phyloP scores from a whole-genome alignment of 2,329 filamentous ascomycete species.

The Ilyonectria mors-panacis region DNA sequence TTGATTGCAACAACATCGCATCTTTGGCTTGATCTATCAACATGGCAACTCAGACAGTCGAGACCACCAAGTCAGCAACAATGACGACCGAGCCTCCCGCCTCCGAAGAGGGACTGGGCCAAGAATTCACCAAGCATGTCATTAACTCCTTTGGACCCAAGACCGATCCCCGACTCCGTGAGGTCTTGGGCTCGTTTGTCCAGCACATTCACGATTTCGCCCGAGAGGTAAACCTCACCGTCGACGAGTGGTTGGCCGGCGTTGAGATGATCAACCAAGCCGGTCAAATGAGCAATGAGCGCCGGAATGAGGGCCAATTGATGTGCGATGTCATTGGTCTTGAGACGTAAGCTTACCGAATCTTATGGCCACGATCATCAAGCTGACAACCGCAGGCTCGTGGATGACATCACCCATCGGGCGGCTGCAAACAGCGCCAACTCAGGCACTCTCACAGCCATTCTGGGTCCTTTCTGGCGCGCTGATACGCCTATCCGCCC shows the following conservation, averaged over 20 bases:
- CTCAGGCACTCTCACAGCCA: slow-evolving; percentile 79
- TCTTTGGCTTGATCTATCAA: background rate
- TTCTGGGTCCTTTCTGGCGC: slow-evolving; percentile 89
- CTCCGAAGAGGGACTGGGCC: slow-evolving; percentile 49
- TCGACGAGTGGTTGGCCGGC: slow-evolving; percentile 84
- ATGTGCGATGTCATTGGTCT: slow-evolving; percentile 82
- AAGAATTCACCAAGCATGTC: slow-evolving; percentile 79
- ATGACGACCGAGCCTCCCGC: slow-evolving; percentile 64
- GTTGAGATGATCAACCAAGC: slow-evolving; percentile 72
- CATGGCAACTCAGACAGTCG: slow-evolving; percentile 16
- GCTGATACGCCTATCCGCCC: slow-evolving; percentile 77
- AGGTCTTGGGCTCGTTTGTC: slow-evolving; percentile 78
- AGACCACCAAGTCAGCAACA: slow-evolving; percentile 53
- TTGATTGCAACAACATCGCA: background rate
- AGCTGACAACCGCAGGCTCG: slow-evolving; percentile 61
- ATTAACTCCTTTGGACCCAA: slow-evolving; percentile 82
- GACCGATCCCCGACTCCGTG: slow-evolving; percentile 76
- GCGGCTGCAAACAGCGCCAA: slow-evolving; percentile 60
- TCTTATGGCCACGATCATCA: background rate
- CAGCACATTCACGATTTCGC: slow-evolving; percentile 86
- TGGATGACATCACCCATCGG: slow-evolving; percentile 86
- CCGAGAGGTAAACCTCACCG: slow-evolving; percentile 83
- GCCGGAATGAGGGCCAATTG: slow-evolving; percentile 81
- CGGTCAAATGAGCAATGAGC: slow-evolving; percentile 77
- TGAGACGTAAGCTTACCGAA: slow-evolving; percentile 67